Percentiles rank a stretch among this genome's conserved stretches.
Evolutionary conservation across 371 early-diverging fungal genomes (phyloP).

Genomic region (Mortierella sp.): DNA sequence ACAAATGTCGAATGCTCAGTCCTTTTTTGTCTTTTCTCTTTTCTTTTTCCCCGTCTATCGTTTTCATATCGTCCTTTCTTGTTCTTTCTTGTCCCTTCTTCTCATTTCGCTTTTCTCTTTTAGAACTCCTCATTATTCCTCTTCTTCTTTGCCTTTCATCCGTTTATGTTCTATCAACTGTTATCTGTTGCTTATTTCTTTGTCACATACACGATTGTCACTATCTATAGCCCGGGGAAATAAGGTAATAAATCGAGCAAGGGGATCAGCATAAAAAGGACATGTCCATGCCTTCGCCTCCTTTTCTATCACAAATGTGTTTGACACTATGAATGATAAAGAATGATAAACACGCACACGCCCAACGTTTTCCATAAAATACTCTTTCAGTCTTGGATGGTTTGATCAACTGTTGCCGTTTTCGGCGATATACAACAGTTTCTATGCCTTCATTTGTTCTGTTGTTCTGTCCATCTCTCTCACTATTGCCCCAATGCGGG

Average conservation of each 20-base stretch:
- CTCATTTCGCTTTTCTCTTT: neutral
- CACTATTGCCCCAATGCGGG: neutral
- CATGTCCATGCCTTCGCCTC: too few relatives aligned
- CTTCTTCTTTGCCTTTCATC: neutral
- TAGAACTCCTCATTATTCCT: neutral
- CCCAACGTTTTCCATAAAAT: neutral
- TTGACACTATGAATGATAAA: neutral
- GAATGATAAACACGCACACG: too few relatives aligned
- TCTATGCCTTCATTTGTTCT: neutral
- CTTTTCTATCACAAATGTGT: too few relatives aligned
- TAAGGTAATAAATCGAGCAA: too few relatives aligned
- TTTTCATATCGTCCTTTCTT: neutral
- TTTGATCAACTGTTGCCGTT: neutral
- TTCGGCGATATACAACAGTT: neutral
- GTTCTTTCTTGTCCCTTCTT: neutral
- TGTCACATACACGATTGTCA: neutral
- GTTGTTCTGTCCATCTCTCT: neutral
- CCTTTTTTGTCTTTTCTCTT: neutral
- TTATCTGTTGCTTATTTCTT: too few relatives aligned
- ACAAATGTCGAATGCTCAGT: neutral
- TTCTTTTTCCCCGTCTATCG: neutral
- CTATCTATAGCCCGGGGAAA: too few relatives aligned
- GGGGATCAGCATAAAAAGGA: too few relatives aligned
- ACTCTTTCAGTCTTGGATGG: neutral
- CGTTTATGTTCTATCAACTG: neutral